A percentile compares a stretch with the other conserved stretches of the same genome.
These are phyloP conservation scores for Solanum ossicruentum DNA, from an alignment of 257 asterid genomes.

Conservation along the genomic window DNA sequence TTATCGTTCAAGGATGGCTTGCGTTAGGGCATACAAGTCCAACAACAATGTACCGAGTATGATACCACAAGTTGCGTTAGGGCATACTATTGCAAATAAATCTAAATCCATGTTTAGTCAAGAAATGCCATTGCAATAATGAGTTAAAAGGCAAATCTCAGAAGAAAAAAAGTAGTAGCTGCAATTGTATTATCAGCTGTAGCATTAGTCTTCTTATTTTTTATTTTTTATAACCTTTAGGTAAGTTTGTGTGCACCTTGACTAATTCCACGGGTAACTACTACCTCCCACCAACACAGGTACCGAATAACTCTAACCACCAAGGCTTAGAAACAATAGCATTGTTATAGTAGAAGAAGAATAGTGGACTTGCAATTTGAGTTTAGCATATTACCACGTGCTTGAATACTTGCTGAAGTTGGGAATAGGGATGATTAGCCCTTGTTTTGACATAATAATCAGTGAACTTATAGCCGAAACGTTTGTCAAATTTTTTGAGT, in stretches of 20 bases:
- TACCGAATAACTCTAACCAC: neutral
- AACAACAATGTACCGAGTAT: neutral
- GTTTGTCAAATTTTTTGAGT: slow-evolving; percentile 90
- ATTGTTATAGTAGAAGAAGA: neutral
- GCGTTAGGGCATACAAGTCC: neutral
- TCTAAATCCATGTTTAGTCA: neutral
- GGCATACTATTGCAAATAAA: neutral
- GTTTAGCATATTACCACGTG: slow-evolving; percentile 70
- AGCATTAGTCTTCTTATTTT: neutral
- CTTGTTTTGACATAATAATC: slow-evolving; percentile 92
- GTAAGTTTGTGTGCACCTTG: neutral
- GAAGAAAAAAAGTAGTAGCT: neutral
- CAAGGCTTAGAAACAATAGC: neutral
- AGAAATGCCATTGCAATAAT: neutral
- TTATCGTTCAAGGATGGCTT: neutral
- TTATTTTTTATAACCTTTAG: neutral
- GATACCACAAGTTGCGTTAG: neutral
- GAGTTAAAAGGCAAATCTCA: neutral
- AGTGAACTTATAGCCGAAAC: slow-evolving; percentile 80
- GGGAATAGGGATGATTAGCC: slow-evolving; percentile 96
- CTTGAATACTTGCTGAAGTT: slow-evolving; percentile 92
- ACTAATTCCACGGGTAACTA: neutral
- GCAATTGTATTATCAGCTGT: neutral
- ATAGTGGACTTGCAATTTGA: neutral
- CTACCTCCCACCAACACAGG: neutral